These are phyloP conservation scores for Zymoseptoria brevis DNA, from an alignment of 2,329 filamentous ascomycete species.

Conservation along the genomic window DNA sequence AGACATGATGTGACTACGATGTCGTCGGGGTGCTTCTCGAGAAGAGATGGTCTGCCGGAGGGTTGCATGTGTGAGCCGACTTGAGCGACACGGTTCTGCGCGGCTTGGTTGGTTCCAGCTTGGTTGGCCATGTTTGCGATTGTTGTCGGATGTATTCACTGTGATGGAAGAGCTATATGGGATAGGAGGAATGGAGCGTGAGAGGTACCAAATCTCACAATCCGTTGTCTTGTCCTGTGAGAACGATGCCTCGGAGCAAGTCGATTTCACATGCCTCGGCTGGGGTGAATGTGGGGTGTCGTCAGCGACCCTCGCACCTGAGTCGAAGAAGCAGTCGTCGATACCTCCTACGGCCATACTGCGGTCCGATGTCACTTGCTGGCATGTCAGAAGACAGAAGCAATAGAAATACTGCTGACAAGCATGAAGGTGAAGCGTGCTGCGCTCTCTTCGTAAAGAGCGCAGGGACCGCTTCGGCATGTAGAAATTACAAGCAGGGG, in stretches of 20 bases:
- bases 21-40: constrained; percentile 53
- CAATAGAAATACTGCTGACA: too few species aligned
- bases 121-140: constrained; percentile 16
- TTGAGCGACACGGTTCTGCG: constrained; percentile 45
- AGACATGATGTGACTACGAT: constrained; percentile 89
- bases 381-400: too few species aligned
- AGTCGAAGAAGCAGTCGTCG: neutral
- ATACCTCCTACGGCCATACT: too few species aligned
- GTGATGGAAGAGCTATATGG: neutral
- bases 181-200: neutral
- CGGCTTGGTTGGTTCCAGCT: constrained; percentile 14
- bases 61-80: constrained; percentile 49
- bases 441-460: too few species aligned
- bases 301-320: neutral
- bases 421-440: too few species aligned
- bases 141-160: neutral
- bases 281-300: neutral
- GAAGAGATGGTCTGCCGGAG: constrained; percentile 37
- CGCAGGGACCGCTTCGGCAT: too few species aligned
- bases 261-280: neutral
- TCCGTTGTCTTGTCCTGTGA: neutral
- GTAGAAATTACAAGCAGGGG: too few species aligned
- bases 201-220: constrained; percentile 1
- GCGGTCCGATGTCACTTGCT: neutral
- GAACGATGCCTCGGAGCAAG: neutral